Base-by-base conservation (phyloP, 2,329 filamentous ascomycete species). In the Fusarium tanahbumbuense region DNA sequence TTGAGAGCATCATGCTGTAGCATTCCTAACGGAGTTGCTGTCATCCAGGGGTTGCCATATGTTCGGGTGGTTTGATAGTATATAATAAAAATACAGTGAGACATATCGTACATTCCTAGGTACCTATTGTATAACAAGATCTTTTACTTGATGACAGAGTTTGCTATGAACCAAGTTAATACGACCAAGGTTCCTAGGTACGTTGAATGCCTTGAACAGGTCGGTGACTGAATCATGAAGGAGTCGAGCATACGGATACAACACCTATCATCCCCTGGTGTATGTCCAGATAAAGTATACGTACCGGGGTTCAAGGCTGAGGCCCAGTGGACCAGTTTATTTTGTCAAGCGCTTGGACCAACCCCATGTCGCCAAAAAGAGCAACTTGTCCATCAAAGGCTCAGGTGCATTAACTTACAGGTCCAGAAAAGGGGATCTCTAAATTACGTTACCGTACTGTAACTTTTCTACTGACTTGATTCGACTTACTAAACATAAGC, bases 351-450 rank as follows among this genome's bases (percentile, higher is more conserved):
- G 72, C 72, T 72, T 71, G 73, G 74, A 45, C 76, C 76, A 78
- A 68, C 63, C 62, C 60, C 58, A 72, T 54, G 60, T 64, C 61
- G 61, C 70, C 68, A 65, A 69, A 72, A 73, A 63, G 67, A 74
- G 74, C 70, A 72, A 75, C 70, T 69, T 70, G 75, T 75, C 68
- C 71, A 71, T 70, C 72, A 70, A 59, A 61, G 62, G 66, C 63
- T 65, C 61, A 62, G 63, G 75, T 70, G 70, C 70, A 62, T 74
- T 64, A 55, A 66, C 63, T 55, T 66, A 60, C 59, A 75, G 71
- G 58, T 70, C 72, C 68, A 71, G 71, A 76, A 77, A 76, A 75
- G 76, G 76, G 73, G 75, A 76, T 71, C 73, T 75, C 75, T 55
- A 66, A 60, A 61, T 55, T 66, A 66, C 55, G 48, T 54, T 65